Evolutionary conservation across 495 filamentous ascomycete species (phyloP).

Genomic region (Baudoinia panamericana): DNA sequence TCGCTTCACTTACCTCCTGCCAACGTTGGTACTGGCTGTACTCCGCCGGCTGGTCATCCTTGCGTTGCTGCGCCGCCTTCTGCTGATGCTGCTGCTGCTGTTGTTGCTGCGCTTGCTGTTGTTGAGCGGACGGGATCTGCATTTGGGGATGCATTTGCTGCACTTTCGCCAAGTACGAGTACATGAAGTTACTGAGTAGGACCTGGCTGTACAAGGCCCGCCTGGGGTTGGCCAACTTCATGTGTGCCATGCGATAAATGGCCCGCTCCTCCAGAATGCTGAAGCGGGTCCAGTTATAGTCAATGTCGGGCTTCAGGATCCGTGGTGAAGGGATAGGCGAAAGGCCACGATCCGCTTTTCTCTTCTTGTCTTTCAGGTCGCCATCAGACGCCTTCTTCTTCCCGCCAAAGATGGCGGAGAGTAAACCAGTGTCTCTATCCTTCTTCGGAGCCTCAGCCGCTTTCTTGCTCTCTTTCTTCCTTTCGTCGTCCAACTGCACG

Average conservation of each 20-base stretch:
- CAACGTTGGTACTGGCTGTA: slow-evolving; percentile 50
- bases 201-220: slow-evolving; percentile 90
- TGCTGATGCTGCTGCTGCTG: slow-evolving; percentile 40
- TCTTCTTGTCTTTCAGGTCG: slow-evolving; percentile 52
- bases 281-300: slow-evolving; percentile 93
- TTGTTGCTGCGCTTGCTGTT: slow-evolving; percentile 45
- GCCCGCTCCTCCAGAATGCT: slow-evolving; percentile 91
- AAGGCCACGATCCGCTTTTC: slow-evolving; percentile 51
- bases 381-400: slow-evolving; percentile 69
- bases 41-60: slow-evolving; percentile 50
- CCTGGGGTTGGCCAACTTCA: slow-evolving; percentile 94
- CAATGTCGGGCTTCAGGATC: slow-evolving; percentile 66
- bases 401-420: slow-evolving; percentile 79
- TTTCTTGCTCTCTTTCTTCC: slow-evolving; percentile 64
- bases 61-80: slow-evolving; percentile 36
- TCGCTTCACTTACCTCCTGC: slow-evolving; percentile 47
- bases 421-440: slow-evolving; percentile 67
- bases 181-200: slow-evolving; percentile 98
- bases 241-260: slow-evolving; percentile 97
- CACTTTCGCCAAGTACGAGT: slow-evolving; percentile 95
- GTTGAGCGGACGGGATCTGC: slow-evolving; percentile 49
- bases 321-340: slow-evolving; percentile 65
- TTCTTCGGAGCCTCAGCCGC: slow-evolving; percentile 72
- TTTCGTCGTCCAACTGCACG: slow-evolving; percentile 65
- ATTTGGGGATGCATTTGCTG: slow-evolving; percentile 96